Evolutionary conservation across 805 yeast species (phyloP).

Genomic region (Starmera amethionina): DNA sequence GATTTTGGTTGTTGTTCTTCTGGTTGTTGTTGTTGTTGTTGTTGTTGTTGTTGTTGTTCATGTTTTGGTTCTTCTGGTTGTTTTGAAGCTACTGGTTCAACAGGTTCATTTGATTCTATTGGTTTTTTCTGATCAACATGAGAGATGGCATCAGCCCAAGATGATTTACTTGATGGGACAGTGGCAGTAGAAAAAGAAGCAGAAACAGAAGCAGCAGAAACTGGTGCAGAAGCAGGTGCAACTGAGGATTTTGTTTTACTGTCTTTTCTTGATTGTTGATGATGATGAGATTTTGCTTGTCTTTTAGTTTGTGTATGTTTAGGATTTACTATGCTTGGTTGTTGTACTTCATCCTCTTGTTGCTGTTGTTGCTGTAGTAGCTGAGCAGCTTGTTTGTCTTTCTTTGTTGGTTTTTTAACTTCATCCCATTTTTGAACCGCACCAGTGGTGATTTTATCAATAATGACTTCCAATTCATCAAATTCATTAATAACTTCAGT

Average conservation of each 20-base stretch:
- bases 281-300: slow-evolving; percentile 3
- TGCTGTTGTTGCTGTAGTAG: slow-evolving; percentile 9
- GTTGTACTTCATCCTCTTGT: slow-evolving; percentile 12
- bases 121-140: slow-evolving; percentile 13
- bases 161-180: slow-evolving; percentile 10
- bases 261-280: slow-evolving; percentile 1
- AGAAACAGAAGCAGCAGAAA: slow-evolving; percentile 8
- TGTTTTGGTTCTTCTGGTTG: slow-evolving; percentile 1
- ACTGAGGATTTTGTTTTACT: slow-evolving; percentile 6
- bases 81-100: slow-evolving; percentile 8
- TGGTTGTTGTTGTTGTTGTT: slow-evolving; percentile 4
- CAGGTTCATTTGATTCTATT: slow-evolving; percentile 9
- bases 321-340: slow-evolving; percentile 6
- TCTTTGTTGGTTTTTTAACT: slow-evolving; percentile 58
- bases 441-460: slow-evolving; percentile 84
- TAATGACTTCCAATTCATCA: slow-evolving; percentile 67
- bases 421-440: slow-evolving; percentile 92
- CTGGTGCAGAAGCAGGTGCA: slow-evolving; percentile 11
- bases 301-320: slow-evolving; percentile 5
- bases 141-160: slow-evolving; percentile 20
- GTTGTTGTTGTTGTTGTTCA: slow-evolving; percentile 5
- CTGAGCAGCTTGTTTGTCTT: slow-evolving; percentile 33
- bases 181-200: slow-evolving; percentile 6
- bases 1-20: slow-evolving; percentile 8
- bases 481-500: slow-evolving; percentile 66